Evolutionary conservation across 441 rosid genomes (phyloP).

Genomic region (Pelargonium exstipulatum): DNA sequence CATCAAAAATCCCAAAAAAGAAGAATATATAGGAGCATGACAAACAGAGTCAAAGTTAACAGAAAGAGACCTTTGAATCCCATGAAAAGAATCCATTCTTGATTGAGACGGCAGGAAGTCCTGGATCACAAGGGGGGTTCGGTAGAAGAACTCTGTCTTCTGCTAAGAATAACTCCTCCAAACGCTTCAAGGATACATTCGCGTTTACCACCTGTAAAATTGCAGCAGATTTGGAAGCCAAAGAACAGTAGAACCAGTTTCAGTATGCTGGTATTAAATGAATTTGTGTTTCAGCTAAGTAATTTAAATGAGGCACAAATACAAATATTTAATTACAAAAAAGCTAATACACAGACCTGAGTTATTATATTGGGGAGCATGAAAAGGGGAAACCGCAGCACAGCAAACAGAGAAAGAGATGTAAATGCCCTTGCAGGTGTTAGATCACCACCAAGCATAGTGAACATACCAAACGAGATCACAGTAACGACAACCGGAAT

Average conservation of each 20-base stretch:
- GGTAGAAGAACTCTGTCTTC: conserved; percentile 92
- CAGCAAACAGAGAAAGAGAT: conserved; percentile 86
- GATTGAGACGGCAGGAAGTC: conserved; percentile 70
- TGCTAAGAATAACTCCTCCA: conserved; percentile 84
- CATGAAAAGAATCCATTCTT: conserved; percentile 88
- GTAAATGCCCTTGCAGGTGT: conserved; percentile 99
- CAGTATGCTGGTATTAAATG: neutral
- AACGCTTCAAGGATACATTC: conserved; percentile 81
- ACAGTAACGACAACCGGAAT: conserved; percentile 91
- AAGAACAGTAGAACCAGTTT: conserved; percentile 11
- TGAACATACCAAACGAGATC: conserved; percentile 85
- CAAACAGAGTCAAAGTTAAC: conserved; percentile 17
- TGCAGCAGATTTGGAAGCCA: conserved; percentile 18
- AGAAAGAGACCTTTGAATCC: conserved; percentile 73
- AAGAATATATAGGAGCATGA: neutral
- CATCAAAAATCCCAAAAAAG: neutral
- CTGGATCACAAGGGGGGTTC: conserved; percentile 81
- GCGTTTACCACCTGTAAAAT: conserved; percentile 76
- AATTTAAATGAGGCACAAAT: conserved; percentile 7
- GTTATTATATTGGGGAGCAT: conserved; percentile 95
- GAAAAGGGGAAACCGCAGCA: conserved; percentile 91
- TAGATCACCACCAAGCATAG: conserved; percentile 95
- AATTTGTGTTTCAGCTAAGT: neutral
- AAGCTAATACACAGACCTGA: conserved; percentile 52
- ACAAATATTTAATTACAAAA: neutral